Evolutionary conservation across 768 basidiomycete genomes (phyloP).

Genomic region (Fomitopsis serialis): DNA sequence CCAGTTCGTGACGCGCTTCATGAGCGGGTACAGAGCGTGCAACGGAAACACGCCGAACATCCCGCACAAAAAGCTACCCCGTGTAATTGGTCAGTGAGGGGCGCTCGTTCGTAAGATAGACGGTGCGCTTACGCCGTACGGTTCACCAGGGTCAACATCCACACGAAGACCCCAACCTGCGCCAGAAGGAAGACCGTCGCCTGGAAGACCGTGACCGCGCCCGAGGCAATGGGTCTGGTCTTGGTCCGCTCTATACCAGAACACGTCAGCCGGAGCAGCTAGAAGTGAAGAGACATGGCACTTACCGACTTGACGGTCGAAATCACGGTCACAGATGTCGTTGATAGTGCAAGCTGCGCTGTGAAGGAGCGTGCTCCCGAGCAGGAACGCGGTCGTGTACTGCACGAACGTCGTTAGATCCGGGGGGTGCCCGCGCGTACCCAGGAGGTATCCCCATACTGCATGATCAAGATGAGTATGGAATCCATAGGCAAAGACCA

Average conservation of each 20-base stretch:
- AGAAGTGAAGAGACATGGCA: too few relatives aligned
- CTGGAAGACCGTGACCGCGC: conserved; percentile 20
- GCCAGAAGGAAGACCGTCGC: conserved; percentile 21
- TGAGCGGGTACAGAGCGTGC: conserved; percentile 37
- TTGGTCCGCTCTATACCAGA: conserved; percentile 24
- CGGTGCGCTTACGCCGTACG: background rate
- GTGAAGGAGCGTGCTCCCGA: conserved; percentile 8
- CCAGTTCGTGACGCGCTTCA: conserved; percentile 56
- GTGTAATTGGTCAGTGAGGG: background rate
- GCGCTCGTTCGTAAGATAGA: conserved; percentile 1
- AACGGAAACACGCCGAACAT: conserved; percentile 14
- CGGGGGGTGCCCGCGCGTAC: conserved; percentile 6
- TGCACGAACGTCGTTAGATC: conserved; percentile 4
- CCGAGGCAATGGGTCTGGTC: conserved; percentile 26
- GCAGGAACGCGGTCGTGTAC: conserved; percentile 4
- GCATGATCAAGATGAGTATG: too few relatives aligned
- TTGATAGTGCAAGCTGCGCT: conserved; percentile 21
- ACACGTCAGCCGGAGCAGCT: too few relatives aligned
- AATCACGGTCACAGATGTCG: conserved; percentile 21
- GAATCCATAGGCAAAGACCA: too few relatives aligned
- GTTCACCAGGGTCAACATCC: background rate
- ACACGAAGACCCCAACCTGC: conserved; percentile 8
- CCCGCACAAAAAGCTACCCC: conserved; percentile 9
- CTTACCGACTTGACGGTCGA: conserved; percentile 32
- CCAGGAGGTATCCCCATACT: conserved; percentile 19